Evolutionary conservation across 495 filamentous ascomycete species (phyloP), one percentile per base, ranked within the genome.

Genomic region (Podospora pseudopauciseta): DNA sequence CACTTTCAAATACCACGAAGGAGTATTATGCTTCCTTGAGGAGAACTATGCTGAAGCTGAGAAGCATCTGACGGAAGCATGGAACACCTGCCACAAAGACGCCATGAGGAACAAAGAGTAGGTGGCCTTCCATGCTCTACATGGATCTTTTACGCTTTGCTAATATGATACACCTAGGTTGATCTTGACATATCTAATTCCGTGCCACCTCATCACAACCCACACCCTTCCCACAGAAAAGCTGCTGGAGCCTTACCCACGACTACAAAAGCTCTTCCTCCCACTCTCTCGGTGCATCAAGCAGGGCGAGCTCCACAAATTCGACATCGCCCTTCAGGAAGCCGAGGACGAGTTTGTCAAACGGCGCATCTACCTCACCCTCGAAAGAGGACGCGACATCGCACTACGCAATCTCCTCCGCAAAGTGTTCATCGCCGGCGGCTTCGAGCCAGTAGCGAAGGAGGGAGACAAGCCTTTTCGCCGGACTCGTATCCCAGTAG

Each of bases 1-100:
- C n/a, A 97, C 95, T 2, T 98, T 96, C 80, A 91, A 93, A 73
- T 99, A 97, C 78, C 97, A 97, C 74, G 84, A 92, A 71, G 95
- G 96, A 18, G 90, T 98, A 18, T 87, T 98, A 26, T 80, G 86
- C 63, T 98, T 98, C 76, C 78, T 99, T 11, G 93, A 97, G 68
- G 96, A 98, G 76, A 90, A 97, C 69, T 99, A 99, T 72, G 81
- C 80, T 1, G 82, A 89, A 87, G 92, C 95, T 1, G 94, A 97
- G 78, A 84, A 88, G 70, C 83, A 91, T 75, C 85, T 99, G 28
- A 89, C 88, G 3, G 85, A 85, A 70, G 95, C 95, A 26, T 94
- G 88, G 87, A 79, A 82, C 11, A 80, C 90, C 72, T 98, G 94
- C 79, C 87, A 93, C 73, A 85, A 82, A 61, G 80, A 85, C 57